Evolutionary conservation across 2,329 filamentous ascomycete species (phyloP).

Genomic region (Colletotrichum neosansevieriae): DNA sequence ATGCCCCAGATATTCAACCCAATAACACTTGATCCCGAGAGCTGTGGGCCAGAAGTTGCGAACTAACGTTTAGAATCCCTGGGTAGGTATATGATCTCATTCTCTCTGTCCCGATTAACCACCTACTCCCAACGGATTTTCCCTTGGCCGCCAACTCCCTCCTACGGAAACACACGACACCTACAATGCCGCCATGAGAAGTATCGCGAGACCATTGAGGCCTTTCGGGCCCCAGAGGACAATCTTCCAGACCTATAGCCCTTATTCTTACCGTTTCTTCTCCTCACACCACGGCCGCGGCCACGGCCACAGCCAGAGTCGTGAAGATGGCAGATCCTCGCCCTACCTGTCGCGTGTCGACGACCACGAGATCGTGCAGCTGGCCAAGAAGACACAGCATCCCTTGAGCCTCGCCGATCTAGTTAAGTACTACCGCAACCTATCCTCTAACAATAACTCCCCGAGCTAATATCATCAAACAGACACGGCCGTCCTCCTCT

Average conservation of each 20-base stretch:
- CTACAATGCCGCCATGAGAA: conserved; percentile 62
- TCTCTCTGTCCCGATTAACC: conserved; percentile 3
- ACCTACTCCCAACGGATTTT: not conserved
- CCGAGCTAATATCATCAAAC: too few species aligned
- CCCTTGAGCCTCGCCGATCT: conserved; percentile 88
- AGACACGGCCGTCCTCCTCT: conserved; percentile 86
- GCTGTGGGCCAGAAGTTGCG: too few species aligned
- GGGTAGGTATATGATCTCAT: conserved; percentile 39
- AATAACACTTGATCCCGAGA: too few species aligned
- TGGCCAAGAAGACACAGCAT: conserved; percentile 83
- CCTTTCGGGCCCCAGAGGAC: conserved; percentile 45
- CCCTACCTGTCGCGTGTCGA: conserved; percentile 40
- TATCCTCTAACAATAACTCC: too few species aligned
- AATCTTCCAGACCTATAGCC: conserved; percentile 21
- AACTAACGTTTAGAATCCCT: too few species aligned
- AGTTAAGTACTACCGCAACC: conserved; percentile 72
- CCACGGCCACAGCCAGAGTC: not conserved
- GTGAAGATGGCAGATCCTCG: not conserved
- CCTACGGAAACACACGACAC: not conserved
- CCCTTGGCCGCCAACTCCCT: conserved; percentile 14
- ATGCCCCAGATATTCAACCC: too few species aligned
- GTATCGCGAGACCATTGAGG: conserved; percentile 54
- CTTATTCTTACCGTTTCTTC: conserved; percentile 18
- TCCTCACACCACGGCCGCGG: conserved; percentile 43
- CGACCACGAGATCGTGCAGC: conserved; percentile 75